phyloP scores from a whole-genome alignment of 192 early-diverging fungal species.

The Coemansia sp. region DNA sequence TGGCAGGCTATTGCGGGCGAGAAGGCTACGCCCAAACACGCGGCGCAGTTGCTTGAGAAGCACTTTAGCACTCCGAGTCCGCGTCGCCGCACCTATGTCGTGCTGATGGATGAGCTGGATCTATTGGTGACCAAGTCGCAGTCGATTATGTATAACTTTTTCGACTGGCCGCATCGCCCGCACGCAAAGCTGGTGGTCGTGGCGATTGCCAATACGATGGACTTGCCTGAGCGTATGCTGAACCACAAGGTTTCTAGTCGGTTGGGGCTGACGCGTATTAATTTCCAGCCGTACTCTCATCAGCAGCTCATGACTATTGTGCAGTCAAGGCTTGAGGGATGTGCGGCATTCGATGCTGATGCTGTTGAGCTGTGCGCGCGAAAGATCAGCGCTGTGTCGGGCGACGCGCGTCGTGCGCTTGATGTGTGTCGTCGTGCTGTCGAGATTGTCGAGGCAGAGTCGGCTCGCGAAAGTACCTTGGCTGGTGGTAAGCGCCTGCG shows the following conservation, averaged over 20 bases:
- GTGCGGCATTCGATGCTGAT: slow-evolving; percentile 72
- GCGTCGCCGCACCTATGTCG: slow-evolving; percentile 59
- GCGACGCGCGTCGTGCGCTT: slow-evolving; percentile 93
- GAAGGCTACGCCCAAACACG: slow-evolving; percentile 73
- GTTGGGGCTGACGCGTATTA: slow-evolving; percentile 86
- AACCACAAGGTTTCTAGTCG: slow-evolving; percentile 89
- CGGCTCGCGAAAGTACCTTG: not conserved
- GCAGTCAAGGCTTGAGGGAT: slow-evolving; percentile 75
- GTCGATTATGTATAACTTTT: slow-evolving; percentile 97
- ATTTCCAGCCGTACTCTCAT: slow-evolving; percentile 92
- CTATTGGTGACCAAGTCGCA: slow-evolving; percentile 91
- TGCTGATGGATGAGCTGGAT: slow-evolving; percentile 98
- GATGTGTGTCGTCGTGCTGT: slow-evolving; percentile 89
- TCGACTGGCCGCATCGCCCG: slow-evolving; percentile 92
- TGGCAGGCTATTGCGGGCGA: slow-evolving; percentile 71
- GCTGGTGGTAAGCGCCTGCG: slow-evolving; percentile 1
- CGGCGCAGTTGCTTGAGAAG: slow-evolving; percentile 75
- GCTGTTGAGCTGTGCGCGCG: slow-evolving; percentile 94
- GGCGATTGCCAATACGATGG: slow-evolving; percentile 99
- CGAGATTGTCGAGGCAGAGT: slow-evolving; percentile 67
- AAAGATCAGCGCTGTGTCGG: slow-evolving; percentile 94
- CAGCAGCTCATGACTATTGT: slow-evolving; percentile 88
- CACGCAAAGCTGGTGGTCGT: slow-evolving; percentile 88
- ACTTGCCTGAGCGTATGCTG: slow-evolving; percentile 91
- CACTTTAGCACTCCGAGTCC: slow-evolving; percentile 65